Evolutionary conservation across 805 yeast species (phyloP).

Genomic region (Metschnikowia gruessii): DNA sequence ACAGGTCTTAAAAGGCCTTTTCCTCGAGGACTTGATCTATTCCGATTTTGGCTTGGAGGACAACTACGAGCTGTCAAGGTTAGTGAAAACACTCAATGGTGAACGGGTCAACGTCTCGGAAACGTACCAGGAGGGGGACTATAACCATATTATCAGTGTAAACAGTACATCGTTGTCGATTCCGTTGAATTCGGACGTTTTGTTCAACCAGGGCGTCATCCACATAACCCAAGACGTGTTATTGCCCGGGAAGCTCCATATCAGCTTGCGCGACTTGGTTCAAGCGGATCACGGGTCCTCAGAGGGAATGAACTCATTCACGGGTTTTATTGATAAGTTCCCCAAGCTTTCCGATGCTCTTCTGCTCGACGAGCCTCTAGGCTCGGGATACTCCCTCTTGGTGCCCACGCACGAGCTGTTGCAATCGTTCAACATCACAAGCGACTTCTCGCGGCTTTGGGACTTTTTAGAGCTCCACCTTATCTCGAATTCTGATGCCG

Average conservation of each 20-base stretch:
- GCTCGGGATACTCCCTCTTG: slow-evolving; percentile 53
- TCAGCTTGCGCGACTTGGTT: slow-evolving; percentile 56
- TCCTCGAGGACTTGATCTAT: slow-evolving; percentile 64
- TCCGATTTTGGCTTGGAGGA: slow-evolving; percentile 49
- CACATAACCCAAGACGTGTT: slow-evolving; percentile 60
- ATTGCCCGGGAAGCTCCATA: slow-evolving; percentile 54
- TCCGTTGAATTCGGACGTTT: slow-evolving; percentile 55
- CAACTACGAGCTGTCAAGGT: slow-evolving; percentile 12
- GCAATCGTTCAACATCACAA: slow-evolving; percentile 47
- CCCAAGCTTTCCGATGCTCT: slow-evolving; percentile 44
- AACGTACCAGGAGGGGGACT: slow-evolving; percentile 19
- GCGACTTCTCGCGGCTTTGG: slow-evolving; percentile 41
- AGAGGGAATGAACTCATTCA: slow-evolving; percentile 31
- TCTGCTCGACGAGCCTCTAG: slow-evolving; percentile 27
- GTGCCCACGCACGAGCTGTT: slow-evolving; percentile 67
- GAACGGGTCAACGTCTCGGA: slow-evolving; percentile 26
- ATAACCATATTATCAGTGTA: slow-evolving; percentile 25
- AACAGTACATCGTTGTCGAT: slow-evolving; percentile 35
- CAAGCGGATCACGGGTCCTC: slow-evolving; percentile 42
- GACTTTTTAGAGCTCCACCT: slow-evolving; percentile 67
- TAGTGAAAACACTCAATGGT: slow-evolving; percentile 27
- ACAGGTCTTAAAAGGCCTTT: slow-evolving; percentile 52
- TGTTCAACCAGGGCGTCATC: slow-evolving; percentile 82
- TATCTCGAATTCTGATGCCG: slow-evolving; percentile 55
- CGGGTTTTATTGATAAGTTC: slow-evolving; percentile 44